Conservation (phyloP, 2,329 filamentous ascomycete genomes). For the Scedosporium dehoogii region DNA sequence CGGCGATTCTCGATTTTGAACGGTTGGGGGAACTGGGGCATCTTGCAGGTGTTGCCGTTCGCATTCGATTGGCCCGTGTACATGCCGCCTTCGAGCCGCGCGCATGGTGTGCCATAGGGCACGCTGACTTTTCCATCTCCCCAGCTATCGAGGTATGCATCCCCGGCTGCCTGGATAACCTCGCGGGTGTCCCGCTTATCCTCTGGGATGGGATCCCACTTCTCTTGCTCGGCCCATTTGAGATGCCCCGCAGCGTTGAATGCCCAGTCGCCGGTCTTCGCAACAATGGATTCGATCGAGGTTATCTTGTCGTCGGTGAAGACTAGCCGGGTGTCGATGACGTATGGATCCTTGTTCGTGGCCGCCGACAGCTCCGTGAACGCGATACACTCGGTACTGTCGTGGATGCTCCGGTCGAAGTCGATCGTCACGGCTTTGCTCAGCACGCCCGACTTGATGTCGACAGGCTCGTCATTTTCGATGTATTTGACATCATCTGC, state of each 20-base stretch:
- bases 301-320: constrained; percentile 13
- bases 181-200: constrained; percentile 20
- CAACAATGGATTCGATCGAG: constrained; percentile 20
- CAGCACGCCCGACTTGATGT: constrained; percentile 20
- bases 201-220: constrained; percentile 21
- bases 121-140: constrained; percentile 24
- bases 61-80: constrained; percentile 21
- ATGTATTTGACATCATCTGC: constrained; percentile 15
- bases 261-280: constrained; percentile 25
- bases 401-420: constrained; percentile 25
- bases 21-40: constrained; percentile 23
- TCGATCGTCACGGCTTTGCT: constrained; percentile 21
- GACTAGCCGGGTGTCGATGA: constrained; percentile 25
- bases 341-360: constrained; percentile 21
- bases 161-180: constrained; percentile 24
- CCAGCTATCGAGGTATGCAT: constrained; percentile 27
- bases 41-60: constrained; percentile 19
- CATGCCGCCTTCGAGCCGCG: constrained; percentile 24
- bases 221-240: constrained; percentile 22
- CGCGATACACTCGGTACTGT: constrained; percentile 24
- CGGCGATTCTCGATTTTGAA: constrained; percentile 13
- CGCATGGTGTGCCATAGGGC: constrained; percentile 26
- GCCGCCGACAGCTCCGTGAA: constrained; percentile 23
- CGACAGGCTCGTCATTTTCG: constrained; percentile 22
- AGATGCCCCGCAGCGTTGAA: constrained; percentile 26